Base-by-base conservation (phyloP, 345 rosid genomes). In the Bruguiera sexangula region DNA sequence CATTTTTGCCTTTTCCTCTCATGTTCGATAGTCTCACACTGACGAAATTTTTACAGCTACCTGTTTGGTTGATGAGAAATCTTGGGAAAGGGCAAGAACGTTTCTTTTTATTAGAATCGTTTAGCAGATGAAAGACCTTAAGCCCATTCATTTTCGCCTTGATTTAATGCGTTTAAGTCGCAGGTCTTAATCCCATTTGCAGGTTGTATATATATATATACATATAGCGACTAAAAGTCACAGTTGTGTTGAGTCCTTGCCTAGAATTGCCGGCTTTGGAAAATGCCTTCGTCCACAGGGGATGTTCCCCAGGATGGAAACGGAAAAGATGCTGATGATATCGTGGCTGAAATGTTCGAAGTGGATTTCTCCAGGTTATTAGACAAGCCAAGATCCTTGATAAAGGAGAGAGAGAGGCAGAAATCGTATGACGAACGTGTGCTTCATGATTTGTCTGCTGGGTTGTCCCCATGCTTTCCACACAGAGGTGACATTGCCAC, bases 371-470 rank as follows among this genome's bases (percentile, higher is more conserved):
- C 90, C 0, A 89, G 81, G 87, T 67, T 88, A 66, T 63, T 76
- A 32, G 97, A 87, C 67, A 88, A 73, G 84, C 91, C 97, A 57
- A 88, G 89, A 81, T 73, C 82, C 27, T 66, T 94, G 83, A 89
- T 81, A 70, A 79, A 92, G 20, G 96, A 95, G 7, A 86, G 97
- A 16, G 96, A 95, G 8, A 85, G 97, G 76, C 86, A 87, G 70
- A 79, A 85, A 65, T 95, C 97, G 11, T 87, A 73, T 31, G 97
- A 88, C 20, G 96, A 87, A 69, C 75, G 86, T 78, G 83, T 87
- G 16, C 75, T 87, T 1, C 78, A 51, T 60, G 96, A 91, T 27
- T 70, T 87, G 60, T 31, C 85, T 6, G 72, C 48, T 32, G 86
- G 82, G 16, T 9, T 79, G n/a, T 85, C 91, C 24, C 88, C 74